Evolutionary conservation across 352 stramenopile species (phyloP).

Genomic region (Aphanomyces invadans): DNA sequence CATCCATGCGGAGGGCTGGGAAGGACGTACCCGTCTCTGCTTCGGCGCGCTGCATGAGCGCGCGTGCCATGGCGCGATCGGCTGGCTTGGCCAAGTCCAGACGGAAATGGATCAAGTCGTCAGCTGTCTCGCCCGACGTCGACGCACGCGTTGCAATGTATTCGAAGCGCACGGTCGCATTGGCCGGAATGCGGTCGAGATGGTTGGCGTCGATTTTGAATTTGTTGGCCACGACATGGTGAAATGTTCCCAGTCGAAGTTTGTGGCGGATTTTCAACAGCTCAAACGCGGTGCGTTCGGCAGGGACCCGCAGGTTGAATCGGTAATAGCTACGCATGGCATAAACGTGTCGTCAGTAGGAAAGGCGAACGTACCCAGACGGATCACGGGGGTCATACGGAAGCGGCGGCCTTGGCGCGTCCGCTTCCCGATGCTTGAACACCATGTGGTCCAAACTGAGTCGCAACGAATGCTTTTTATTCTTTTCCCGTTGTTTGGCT

Average conservation of each 20-base stretch:
- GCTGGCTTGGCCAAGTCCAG: slow-evolving; percentile 1
- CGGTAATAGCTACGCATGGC: slow-evolving; percentile 4
- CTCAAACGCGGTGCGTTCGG: slow-evolving; percentile 9
- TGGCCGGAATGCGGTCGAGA: slow-evolving; percentile 9
- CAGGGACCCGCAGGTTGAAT: neutral
- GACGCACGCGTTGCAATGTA: neutral
- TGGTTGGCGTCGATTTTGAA: neutral
- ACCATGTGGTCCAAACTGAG: slow-evolving; percentile 19
- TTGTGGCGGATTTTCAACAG: neutral
- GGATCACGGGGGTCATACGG: slow-evolving; percentile 1
- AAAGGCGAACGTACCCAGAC: neutral
- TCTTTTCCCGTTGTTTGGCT: neutral
- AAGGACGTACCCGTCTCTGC: neutral
- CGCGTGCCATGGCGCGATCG: slow-evolving; percentile 7
- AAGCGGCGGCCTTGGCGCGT: neutral
- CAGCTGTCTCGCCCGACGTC: neutral
- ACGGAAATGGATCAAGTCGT: slow-evolving; percentile 19
- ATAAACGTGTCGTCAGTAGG: neutral
- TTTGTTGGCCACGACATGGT: slow-evolving; percentile 8
- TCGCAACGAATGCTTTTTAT: neutral
- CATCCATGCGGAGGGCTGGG: too few species aligned
- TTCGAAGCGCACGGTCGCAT: neutral
- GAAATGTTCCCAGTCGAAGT: neutral
- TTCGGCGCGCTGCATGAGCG: slow-evolving; percentile 7
- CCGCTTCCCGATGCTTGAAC: neutral